These are phyloP conservation scores for Articulospora tetracladia DNA, from an alignment of 495 filamentous ascomycete genomes.

Conservation along the genomic window DNA sequence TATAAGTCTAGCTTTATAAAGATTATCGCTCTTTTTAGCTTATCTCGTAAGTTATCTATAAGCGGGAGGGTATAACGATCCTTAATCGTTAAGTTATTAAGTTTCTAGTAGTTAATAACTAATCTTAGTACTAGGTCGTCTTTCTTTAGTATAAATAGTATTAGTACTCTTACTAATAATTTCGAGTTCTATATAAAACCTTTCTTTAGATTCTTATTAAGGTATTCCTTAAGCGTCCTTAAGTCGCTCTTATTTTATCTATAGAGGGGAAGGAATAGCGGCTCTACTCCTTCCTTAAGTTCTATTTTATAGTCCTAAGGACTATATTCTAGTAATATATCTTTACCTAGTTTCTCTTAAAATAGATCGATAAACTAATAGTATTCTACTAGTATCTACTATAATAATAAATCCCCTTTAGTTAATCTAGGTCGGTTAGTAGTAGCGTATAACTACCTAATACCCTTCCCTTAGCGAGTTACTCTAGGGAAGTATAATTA, in stretches of 20 bases:
- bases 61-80: conserved; percentile 42
- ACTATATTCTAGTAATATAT: neutral
- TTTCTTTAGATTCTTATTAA: conserved; percentile 2
- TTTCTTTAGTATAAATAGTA: conserved; percentile 7
- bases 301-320: conserved; percentile 5
- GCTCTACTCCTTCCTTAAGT: neutral
- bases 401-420: neutral
- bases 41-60: conserved; percentile 36
- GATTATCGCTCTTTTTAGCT: conserved; percentile 26
- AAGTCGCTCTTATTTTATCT: neutral
- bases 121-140: conserved; percentile 31
- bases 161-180: neutral
- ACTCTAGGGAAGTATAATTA: no score
- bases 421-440: neutral
- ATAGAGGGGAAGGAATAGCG: neutral
- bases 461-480: no score
- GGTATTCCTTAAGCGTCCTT: neutral
- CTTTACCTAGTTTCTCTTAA: neutral
- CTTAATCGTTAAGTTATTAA: conserved; percentile 40
- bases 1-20: no score
- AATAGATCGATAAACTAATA: neutral
- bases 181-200: neutral
- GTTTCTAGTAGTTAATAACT: conserved; percentile 40
- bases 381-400: neutral
- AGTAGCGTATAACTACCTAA: no score